Base-by-base conservation (phyloP, 140 eudicot species). In the Senecio squalidus region DNA sequence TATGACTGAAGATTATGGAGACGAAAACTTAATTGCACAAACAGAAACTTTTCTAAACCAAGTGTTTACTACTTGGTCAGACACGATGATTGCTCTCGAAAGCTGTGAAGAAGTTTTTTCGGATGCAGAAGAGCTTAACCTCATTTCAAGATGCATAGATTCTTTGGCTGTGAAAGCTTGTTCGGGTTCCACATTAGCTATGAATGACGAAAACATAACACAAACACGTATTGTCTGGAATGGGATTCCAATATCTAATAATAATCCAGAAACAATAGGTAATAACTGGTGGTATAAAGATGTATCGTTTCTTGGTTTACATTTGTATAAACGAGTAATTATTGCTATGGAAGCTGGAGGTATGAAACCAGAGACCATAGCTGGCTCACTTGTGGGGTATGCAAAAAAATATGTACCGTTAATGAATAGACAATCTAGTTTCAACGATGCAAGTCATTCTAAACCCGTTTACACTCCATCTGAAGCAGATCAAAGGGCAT, bases 221-320 rank as follows among this genome's bases (percentile, higher is more conserved):
- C 58, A 45, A 9, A 69, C 40, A 6, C 27, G 55, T 0, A 60
- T 38, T 0, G 43, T 74, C 0, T 86, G 96, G 88, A 83, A 83
- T 25, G 98, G 88, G 13, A 76, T 83, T 21, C 47, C 76, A 11
- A 45, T 85, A 2, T n/a, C 68, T 5, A 43, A 49, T 9, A 90
- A 71, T 64, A 58, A n/a, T n/a, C n/a, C 73, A 9, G 78, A 63
- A 1, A 25, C 71, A 0, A 26, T 21, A 34, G 72, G 67, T 1
- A 82, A 83, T 1, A 79, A 77, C 55, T 86, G 98, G 96, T 91
- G 98, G 98, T 83, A 80, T 14, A 83, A 81, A 63, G 98, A 86
- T 62, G 94, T 83, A 9, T 80, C 91, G 0, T 80, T 70, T 64
- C 85, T 90, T 2, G 72, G 83, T 29, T 68, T 86, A 34, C 75